These are phyloP conservation scores for Cystobasidium slooffiae DNA, from an alignment of 1,284 basidiomycete genomes.

Conservation along the genomic window DNA sequence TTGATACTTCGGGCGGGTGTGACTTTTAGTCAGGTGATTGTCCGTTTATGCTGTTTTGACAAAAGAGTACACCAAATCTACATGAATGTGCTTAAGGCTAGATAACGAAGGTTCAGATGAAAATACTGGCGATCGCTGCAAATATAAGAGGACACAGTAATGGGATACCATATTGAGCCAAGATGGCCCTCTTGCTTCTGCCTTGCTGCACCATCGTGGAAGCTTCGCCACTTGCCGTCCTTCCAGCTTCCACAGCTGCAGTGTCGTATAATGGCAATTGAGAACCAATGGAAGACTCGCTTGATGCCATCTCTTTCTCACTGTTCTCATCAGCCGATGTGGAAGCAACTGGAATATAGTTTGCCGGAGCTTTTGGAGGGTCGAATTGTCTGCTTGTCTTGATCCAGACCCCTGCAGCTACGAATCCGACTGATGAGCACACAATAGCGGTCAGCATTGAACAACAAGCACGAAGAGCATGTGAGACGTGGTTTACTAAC, in stretches of 20 bases:
- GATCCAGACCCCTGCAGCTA: constrained; percentile 43
- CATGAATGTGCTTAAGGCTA: background rate
- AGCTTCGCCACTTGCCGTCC: background rate
- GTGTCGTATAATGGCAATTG: constrained; percentile 3
- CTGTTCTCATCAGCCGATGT: constrained; percentile 8
- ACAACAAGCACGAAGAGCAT: background rate
- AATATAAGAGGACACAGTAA: constrained; percentile 16
- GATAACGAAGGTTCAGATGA: background rate
- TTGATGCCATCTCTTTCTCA: constrained; percentile 1
- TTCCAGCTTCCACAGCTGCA: background rate
- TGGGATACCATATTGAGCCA: constrained; percentile 26
- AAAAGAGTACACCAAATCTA: too few relatives aligned
- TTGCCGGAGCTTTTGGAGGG: constrained; percentile 27
- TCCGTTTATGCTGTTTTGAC: too few relatives aligned
- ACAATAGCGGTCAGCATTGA: background rate
- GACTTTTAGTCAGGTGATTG: too few relatives aligned
- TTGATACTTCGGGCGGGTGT: too few relatives aligned
- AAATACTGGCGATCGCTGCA: constrained; percentile 20
- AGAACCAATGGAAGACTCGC: background rate
- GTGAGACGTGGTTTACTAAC: background rate
- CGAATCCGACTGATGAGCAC: constrained; percentile 35
- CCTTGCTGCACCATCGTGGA: background rate
- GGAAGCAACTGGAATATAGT: constrained; percentile 13
- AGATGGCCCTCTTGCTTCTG: constrained; percentile 10
- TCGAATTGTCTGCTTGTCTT: constrained; percentile 46